Evolutionary conservation across 768 basidiomycete species (phyloP), one percentile per base, ranked within the genome.

Genomic region (Lentinula boryana): DNA sequence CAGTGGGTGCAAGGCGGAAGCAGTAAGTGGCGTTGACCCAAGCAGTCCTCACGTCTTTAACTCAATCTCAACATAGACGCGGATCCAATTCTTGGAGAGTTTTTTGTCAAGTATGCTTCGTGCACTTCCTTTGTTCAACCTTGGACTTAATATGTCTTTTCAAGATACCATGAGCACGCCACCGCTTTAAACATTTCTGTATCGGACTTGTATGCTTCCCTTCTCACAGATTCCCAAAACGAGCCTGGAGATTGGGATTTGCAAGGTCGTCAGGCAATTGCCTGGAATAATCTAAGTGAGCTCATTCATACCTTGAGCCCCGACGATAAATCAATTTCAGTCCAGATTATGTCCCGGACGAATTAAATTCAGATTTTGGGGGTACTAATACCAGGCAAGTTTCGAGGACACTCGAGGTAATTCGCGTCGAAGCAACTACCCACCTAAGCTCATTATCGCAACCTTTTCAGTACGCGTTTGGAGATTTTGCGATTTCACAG

Each of bases 401-500:
- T 5, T 86, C 85, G 2, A 75, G 85, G 7, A 81, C 85, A 3
- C 67, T 86, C 8, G 86, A 87, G 75, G 84, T 84, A 64, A 27
- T 63, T 58, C 33, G 33, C 31, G 27, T 15, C 59, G 27, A 18
- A 23, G 27, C 7, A 5, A 12, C n/a, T 13, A 9, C 35, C 16
- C 21, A 35, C 50, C 23, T 13, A 52, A 62, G 58, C 54, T 23
- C 15, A 56, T 40, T 5, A 21, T 21, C 1, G 4, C 18, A 13
- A 12, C 40, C 15, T 35, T 9, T 40, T 4, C 53, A 87, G 86
- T 78, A 87, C 64, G 77, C 85, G 1, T 87, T 87, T 67, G 79
- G 78, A 58, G 86, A 87, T 63, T 87, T 87, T 64, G 71, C 81
- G 1, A 82, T 87, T 53, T 82, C 84, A 1, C 86, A 87, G 73